Base-by-base conservation (phyloP, 2,329 filamentous ascomycete species). In the Colletotrichum brevisporum region DNA sequence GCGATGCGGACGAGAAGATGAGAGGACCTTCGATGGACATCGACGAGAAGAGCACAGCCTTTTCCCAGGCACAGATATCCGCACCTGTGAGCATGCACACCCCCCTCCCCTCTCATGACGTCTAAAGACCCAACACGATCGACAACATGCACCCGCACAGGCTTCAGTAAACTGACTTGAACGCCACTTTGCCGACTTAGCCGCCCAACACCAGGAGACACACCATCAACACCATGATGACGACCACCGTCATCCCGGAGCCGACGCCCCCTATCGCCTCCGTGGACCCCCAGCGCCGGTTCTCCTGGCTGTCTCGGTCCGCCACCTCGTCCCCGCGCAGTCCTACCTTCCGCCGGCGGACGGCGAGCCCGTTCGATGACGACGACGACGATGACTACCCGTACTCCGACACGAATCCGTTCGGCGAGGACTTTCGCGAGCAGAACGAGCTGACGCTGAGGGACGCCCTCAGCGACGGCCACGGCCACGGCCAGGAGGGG, bases 21-120 rank as follows among this genome's bases (percentile, higher is more conserved):
- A 43, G 43, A 13, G 24, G 50, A 13, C 6, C 52, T 24, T 39
- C 61, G 8, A 69, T 69, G 66, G 66, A 69, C 18, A 66, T 69
- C 5, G 66, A 69, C 41, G 66, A 69, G 50, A 69, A 69, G 15
- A 69, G 50, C 66, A 66, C 66, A 5, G 66, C 66, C 36, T 69
- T 69, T 50, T 59, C 66, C 15, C 47, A 66, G 27, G 66, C 66
- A 16, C 66, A 69, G 24, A 69, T 69, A 36, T 45, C 61, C 16
- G 53, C 54, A 50, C 24, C 66, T 36, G 66, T 69, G 18, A 50
- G 66, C 48, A 61, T 36, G 31, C 31, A 36, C 31, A 36, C 31
- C 31, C 31, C 31, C 10, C 31, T 10, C 31, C 31, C 31, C 9
- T 36, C 31, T 10, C 31, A 36, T 36, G 31, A 18, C 24, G 26